Evolutionary conservation across 306 rosid species (phyloP).

Genomic region (Sicyos edulis): DNA sequence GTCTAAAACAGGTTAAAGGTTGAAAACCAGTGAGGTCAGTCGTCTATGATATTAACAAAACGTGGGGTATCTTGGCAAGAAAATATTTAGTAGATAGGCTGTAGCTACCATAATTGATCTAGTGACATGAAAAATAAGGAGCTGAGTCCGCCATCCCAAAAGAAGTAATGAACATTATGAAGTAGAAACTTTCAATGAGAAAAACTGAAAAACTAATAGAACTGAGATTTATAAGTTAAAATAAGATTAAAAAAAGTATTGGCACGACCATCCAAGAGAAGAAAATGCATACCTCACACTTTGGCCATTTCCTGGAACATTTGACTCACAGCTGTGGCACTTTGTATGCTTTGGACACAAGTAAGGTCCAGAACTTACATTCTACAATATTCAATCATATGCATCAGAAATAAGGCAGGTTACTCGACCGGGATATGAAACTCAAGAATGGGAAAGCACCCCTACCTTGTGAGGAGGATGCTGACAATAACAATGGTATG

Average conservation of each 20-base stretch:
- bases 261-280: conserved; percentile 8
- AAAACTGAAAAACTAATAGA: background rate
- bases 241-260: background rate
- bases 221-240: background rate
- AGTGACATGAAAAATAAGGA: background rate
- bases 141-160: background rate
- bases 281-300: conserved; percentile 70
- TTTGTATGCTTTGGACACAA: conserved; percentile 86
- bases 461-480: conserved; percentile 95
- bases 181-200: background rate
- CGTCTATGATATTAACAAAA: background rate
- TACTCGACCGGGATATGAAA: conserved; percentile 13
- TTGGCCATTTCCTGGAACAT: conserved; percentile 93
- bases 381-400: conserved; percentile 50
- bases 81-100: background rate
- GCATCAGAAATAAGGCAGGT: conserved; percentile 27
- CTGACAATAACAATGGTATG: conserved; percentile 94
- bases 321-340: conserved; percentile 95
- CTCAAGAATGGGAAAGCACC: conserved; percentile 19
- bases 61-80: background rate
- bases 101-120: background rate
- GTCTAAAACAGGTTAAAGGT: background rate
- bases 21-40: background rate
- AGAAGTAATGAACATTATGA: background rate
- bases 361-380: conserved; percentile 85